Percentiles rank a stretch among this genome's conserved stretches.
phyloP scores from a whole-genome alignment of 2,329 filamentous ascomycete genomes.

The Rhexocercosporidium sp. region DNA sequence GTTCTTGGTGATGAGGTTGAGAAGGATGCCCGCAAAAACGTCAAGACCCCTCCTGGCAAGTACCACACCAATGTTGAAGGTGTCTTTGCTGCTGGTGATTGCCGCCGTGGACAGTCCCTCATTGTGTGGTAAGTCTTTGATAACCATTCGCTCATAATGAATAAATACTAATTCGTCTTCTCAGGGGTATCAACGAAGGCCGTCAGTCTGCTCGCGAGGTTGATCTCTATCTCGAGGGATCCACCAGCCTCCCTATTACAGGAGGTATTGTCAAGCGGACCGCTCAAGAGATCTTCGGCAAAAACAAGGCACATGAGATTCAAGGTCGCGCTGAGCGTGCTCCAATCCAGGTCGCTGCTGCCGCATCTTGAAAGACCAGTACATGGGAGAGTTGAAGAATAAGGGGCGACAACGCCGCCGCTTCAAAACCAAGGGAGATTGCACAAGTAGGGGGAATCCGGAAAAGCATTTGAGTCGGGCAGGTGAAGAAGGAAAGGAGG shows the following conservation, averaged over 20 bases:
- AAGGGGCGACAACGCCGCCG: background rate
- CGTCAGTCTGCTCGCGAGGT: constrained; percentile 92
- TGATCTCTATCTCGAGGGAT: constrained; percentile 82
- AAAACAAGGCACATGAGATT: constrained; percentile 20
- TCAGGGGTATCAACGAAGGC: constrained; percentile 94
- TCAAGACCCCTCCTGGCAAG: constrained; percentile 88
- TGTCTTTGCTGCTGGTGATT: constrained; percentile 94
- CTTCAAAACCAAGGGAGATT: background rate
- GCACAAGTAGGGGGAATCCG: background rate
- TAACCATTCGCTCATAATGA: background rate
- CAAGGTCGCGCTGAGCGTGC: constrained; percentile 33
- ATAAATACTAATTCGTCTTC: constrained; percentile 41
- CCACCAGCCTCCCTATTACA: constrained; percentile 83
- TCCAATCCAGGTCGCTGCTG: constrained; percentile 34
- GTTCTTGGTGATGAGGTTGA: constrained; percentile 88
- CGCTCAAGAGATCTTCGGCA: constrained; percentile 69
- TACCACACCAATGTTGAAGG: constrained; percentile 89
- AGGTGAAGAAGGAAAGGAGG: constrained; percentile 7
- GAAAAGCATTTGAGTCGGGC: constrained; percentile 15
- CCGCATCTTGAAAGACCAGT: constrained; percentile 30
- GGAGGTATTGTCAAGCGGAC: constrained; percentile 89
- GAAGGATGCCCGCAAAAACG: constrained; percentile 91
- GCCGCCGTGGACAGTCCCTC: constrained; percentile 89
- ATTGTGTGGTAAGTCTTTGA: constrained; percentile 81
- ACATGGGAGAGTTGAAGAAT: background rate